A percentile compares a stretch with the other conserved stretches of the same genome.
These are phyloP conservation scores for Dactylonectria estremocensis DNA, from an alignment of 2,329 filamentous ascomycete species.

Conservation along the genomic window DNA sequence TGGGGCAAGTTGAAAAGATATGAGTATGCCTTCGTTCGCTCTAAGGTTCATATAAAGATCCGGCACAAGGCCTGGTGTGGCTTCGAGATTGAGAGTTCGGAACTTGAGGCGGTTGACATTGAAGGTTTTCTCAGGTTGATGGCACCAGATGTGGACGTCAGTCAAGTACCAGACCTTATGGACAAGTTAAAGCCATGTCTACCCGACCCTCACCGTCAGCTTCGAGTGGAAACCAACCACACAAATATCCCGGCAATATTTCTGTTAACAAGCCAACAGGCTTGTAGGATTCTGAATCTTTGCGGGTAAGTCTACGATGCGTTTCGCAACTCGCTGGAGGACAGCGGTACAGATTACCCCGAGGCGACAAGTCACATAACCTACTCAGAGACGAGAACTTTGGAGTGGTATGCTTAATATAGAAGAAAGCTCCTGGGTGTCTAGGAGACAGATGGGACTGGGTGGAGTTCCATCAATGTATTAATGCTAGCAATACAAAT, in stretches of 20 bases:
- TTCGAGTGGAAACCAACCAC: background rate
- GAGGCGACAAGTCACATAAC: too few species aligned
- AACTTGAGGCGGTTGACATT: background rate
- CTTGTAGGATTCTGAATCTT: background rate
- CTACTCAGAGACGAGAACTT: too few species aligned
- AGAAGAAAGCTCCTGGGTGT: too few species aligned
- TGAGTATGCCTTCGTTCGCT: slow-evolving; percentile 1
- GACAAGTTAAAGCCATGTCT: background rate
- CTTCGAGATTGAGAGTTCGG: background rate
- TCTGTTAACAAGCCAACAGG: background rate
- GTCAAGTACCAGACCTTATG: background rate
- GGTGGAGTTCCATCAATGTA: too few species aligned
- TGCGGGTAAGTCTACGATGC: background rate
- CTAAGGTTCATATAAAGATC: background rate
- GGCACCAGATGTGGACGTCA: background rate
- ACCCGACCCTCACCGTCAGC: background rate
- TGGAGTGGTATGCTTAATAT: too few species aligned
- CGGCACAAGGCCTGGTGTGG: background rate
- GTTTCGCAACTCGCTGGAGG: background rate
- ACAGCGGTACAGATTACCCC: too few species aligned
- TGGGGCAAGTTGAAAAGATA: background rate
- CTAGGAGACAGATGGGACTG: too few species aligned
- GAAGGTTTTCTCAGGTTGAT: background rate
- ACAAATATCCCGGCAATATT: background rate
- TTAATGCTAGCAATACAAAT: too few species aligned